phyloP scores from a whole-genome alignment of 2,329 filamentous ascomycete species.

The Ascochyta koolunga region DNA sequence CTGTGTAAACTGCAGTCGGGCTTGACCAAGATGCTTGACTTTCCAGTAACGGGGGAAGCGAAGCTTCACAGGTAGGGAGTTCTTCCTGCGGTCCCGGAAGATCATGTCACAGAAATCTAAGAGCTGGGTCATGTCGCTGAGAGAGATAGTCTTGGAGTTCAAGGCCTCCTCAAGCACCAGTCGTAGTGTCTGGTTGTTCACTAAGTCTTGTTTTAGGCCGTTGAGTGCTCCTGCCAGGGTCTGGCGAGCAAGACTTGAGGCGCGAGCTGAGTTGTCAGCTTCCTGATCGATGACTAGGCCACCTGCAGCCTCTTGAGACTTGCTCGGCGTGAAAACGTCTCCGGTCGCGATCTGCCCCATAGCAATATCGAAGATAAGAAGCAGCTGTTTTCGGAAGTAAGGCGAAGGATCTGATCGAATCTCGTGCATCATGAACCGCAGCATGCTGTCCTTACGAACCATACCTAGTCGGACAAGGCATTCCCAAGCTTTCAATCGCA shows the following conservation, averaged over 20 bases:
- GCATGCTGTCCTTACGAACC: constrained; percentile 55
- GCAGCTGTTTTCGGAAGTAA: constrained; percentile 61
- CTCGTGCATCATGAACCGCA: constrained; percentile 63
- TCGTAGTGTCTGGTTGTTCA: constrained; percentile 56
- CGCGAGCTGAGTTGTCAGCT: constrained; percentile 48
- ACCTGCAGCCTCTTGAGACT: constrained; percentile 42
- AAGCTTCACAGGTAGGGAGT: constrained; percentile 57
- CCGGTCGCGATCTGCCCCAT: constrained; percentile 66
- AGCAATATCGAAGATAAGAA: constrained; percentile 60
- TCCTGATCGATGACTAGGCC: constrained; percentile 65
- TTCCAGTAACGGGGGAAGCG: constrained; percentile 64
- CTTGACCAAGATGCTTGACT: constrained; percentile 59
- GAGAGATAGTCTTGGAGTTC: constrained; percentile 55
- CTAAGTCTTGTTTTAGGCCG: constrained; percentile 61
- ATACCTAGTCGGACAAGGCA: constrained; percentile 63
- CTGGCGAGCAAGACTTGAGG: constrained; percentile 60
- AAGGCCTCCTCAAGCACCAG: constrained; percentile 63
- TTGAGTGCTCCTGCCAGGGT: constrained; percentile 64
- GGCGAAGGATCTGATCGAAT: constrained; percentile 64
- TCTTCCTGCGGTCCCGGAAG: constrained; percentile 56
- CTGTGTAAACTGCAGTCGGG: constrained; percentile 38
- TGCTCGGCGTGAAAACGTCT: constrained; percentile 46
- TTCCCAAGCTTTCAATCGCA: constrained; percentile 65
- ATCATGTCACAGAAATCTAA: constrained; percentile 63
- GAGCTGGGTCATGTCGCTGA: constrained; percentile 62